These are phyloP conservation scores for Polyplosphaeria fusca DNA, from an alignment of 495 filamentous ascomycete genomes.

Conservation along the genomic window DNA sequence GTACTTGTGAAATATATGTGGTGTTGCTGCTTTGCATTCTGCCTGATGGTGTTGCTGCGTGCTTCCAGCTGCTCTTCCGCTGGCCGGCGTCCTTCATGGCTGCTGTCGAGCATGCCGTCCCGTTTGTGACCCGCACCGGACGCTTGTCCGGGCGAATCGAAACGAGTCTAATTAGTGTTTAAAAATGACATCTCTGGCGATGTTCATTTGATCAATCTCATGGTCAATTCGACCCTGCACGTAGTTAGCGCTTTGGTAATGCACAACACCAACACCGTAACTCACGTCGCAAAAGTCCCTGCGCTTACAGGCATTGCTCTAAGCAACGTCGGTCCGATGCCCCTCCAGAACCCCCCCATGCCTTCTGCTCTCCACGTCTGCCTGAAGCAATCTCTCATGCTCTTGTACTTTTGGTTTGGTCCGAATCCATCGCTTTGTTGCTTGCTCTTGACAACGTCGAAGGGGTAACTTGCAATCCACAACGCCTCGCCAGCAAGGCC, in stretches of 20 bases:
- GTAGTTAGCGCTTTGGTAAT: constrained; percentile 37
- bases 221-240: constrained; percentile 58
- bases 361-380: constrained; percentile 80
- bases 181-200: too few relatives aligned
- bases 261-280: constrained; percentile 13
- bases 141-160: too few relatives aligned
- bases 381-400: constrained; percentile 84
- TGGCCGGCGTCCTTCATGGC: too few relatives aligned
- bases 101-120: too few relatives aligned
- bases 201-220: constrained; percentile 53
- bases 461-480: constrained; percentile 89
- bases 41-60: too few relatives aligned
- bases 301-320: constrained; percentile 97
- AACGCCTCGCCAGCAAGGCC: constrained; percentile 90
- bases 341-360: constrained; percentile 88
- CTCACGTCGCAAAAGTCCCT: constrained; percentile 82
- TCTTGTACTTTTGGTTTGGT: constrained; percentile 61
- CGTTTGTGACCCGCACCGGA: too few relatives aligned
- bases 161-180: too few relatives aligned
- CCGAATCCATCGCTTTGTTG: constrained; percentile 97
- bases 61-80: too few relatives aligned
- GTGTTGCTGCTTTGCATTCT: too few relatives aligned
- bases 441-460: constrained; percentile 98
- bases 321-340: constrained; percentile 85
- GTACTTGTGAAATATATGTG: too few relatives aligned